Base-by-base conservation (phyloP, 1,139 yeast genomes). In the Geotrichum aggregatum region DNA sequence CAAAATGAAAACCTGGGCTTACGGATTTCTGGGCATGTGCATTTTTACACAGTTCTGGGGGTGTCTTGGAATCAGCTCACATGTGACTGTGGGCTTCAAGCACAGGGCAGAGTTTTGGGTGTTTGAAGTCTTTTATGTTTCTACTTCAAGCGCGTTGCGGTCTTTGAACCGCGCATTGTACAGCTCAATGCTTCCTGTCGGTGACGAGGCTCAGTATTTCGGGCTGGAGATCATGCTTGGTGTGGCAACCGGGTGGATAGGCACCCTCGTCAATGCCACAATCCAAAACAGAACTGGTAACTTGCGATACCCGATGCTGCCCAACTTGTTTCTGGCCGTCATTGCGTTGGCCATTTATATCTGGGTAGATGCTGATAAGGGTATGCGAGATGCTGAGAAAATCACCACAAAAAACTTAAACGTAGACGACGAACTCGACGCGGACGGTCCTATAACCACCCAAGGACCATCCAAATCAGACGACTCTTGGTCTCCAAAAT, bases 31-130 rank as follows among this genome's bases (percentile, higher is more conserved):
- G 4, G 54, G 58, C 0, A 49, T 73, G 13, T 68, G 74, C 5
- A 50, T 68, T 1, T 67, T 73, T 44, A 56, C 74, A 1, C 73
- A 73, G 54, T 68, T 75, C 35, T 75, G 78, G 78, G 77, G 76
- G 0, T 68, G 74, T 47, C 57, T 75, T 16, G 78, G 78, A 0
- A 70, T 73, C 16, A 67, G 63, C 39, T 14, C 50, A 0, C 45
- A 57, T 13, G 56, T 67, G 1, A 53, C 49, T n/a, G 63, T 75
- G 42, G 78, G 78, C 0, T 73, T 72, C 64, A 73, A 73, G 56
- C 68, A 70, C 52, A 56, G 76, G 19, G 72, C 76, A 73, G 78
- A 75, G 56, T 75, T 74, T 54, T 75, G 78, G 78, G 41, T 70
- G 0, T 72, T 74, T 59, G 76, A 73, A 47, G 70, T 73, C 0